Base-by-base conservation (phyloP, 768 basidiomycete species). In the Lentinula detonsa region DNA sequence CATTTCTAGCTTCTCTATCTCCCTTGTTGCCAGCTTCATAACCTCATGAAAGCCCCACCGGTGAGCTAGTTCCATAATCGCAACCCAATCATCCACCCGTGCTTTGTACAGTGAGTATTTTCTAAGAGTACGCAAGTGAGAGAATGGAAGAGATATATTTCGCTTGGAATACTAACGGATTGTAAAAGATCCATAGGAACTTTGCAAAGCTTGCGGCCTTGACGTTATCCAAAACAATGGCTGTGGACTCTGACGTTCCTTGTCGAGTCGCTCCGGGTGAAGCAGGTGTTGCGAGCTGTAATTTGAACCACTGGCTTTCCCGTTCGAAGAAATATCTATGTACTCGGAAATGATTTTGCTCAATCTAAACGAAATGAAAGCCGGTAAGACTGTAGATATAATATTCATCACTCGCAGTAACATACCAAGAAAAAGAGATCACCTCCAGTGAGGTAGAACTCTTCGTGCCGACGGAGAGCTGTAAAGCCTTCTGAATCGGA, bases 181-280 rank as follows among this genome's bases (percentile, higher is more conserved):
- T 82, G 21, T 83, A 85, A 64, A 84, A 83, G 0, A 86, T 77
- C 84, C 83, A 85, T 0, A 85, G 65, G 0, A 87, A 75, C 1
- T 73, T 72, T 6, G 76, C 75, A 58, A 82, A 79, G 9, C 79
- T 78, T 4, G 66, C 69, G 16, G 73, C 72, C 0, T 66, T 64
- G 3, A 81, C 75, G 1, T 78, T 72, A 5, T 79, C 74, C 3
- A 83, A 64, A 1, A 80, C 69, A 49, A 85, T 75, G 0, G 83
- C 80, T 43, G 72, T 75, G 0, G 62, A 61, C 37, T 84, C 82
- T 1, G 71, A 69, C 13, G 73, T 71, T 1, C 80, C 80, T 43
- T 73, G 65, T 11, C 66, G 68, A 7, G 63, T 60, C 1, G 72
- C 65, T 2, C 73, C 74, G 4, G 72, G 70, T 10, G 70, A 71